Base-by-base conservation (phyloP, 352 stramenopile genomes). In the Phytophthora lateralis region DNA sequence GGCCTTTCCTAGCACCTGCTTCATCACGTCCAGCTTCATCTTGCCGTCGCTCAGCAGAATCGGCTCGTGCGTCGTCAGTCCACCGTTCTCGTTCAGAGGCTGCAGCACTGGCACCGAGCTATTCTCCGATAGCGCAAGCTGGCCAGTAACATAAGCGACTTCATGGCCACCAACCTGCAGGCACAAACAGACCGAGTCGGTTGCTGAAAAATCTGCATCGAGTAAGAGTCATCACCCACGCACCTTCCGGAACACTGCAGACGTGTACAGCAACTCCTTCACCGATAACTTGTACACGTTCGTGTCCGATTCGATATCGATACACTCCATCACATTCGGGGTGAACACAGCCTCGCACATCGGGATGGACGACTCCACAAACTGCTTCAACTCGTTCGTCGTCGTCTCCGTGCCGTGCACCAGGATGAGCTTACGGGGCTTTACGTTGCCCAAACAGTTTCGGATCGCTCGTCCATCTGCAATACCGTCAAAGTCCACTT, bases 261-360 rank as follows among this genome's bases (percentile, higher is more conserved):
- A 89, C 5, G 86, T 92, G 63, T 96, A 96, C 20, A 96, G 60
- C 41, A 86, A 89, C 41, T 96, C 88, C 52, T 93, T 95, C 43
- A 96, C 73, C 2, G 85, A 82, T 12, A 96, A 68, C 60, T 96
- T 96, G 81, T 92, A 95, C 48, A 96, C 85, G 32, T 93, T 96
- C 52, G 88, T 96, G 61, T 95, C 88, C 21, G 86, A 95, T 56
- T 96, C 88, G 44, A 96, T 96, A 60, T 96, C 88, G 57, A 96
- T 94, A 61, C 86, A 95, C 48, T 96, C 88, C 78, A 93, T 93
- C 4, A 89, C 73, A 41, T 91, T 87, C 6, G 88, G 88, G 12
- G 83, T 93, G 71, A 94, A 96, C 24, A 96, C 83, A 12, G 85
- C 84, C 66, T 96, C 88, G 58, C 88, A 96, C 55, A 82, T 68